phyloP scores from a whole-genome alignment of 176 grass and related monocot genomes.

The Cocos nucifera region DNA sequence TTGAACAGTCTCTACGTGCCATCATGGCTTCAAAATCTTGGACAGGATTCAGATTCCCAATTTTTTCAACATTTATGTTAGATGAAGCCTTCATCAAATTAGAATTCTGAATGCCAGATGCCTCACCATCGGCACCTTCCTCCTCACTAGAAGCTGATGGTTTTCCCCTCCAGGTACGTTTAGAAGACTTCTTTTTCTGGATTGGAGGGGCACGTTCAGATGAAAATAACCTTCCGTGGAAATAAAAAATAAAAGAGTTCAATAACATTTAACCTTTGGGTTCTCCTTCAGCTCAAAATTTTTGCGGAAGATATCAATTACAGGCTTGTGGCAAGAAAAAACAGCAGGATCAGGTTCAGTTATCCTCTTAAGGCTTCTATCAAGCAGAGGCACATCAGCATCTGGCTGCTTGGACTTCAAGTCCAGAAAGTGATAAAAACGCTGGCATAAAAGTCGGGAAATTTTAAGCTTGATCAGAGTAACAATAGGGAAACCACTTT shows the following conservation, averaged over 20 bases:
- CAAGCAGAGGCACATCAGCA: slow-evolving; percentile 54
- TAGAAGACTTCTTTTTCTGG: slow-evolving; percentile 37
- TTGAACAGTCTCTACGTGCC: slow-evolving; percentile 59
- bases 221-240: neutral
- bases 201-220: neutral
- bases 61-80: slow-evolving; percentile 30
- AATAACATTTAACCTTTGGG: slow-evolving; percentile 51
- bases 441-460: slow-evolving; percentile 42
- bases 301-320: slow-evolving; percentile 49
- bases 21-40: slow-evolving; percentile 91
- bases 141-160: slow-evolving; percentile 36
- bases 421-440: slow-evolving; percentile 78
- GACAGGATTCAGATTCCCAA: slow-evolving; percentile 61
- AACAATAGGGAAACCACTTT: too few relatives aligned
- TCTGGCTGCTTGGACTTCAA: slow-evolving; percentile 80
- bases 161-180: slow-evolving; percentile 19
- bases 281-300: slow-evolving; percentile 73
- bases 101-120: slow-evolving; percentile 25
- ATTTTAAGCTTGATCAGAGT: slow-evolving; percentile 10
- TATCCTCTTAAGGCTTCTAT: slow-evolving; percentile 59
- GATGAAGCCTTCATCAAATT: slow-evolving; percentile 30
- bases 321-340: slow-evolving; percentile 29
- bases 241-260: slow-evolving; percentile 22
- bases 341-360: slow-evolving; percentile 47
- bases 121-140: slow-evolving; percentile 24